phyloP scores from a whole-genome alignment of 2,329 filamentous ascomycete species.

The Diplodia intermedia region DNA sequence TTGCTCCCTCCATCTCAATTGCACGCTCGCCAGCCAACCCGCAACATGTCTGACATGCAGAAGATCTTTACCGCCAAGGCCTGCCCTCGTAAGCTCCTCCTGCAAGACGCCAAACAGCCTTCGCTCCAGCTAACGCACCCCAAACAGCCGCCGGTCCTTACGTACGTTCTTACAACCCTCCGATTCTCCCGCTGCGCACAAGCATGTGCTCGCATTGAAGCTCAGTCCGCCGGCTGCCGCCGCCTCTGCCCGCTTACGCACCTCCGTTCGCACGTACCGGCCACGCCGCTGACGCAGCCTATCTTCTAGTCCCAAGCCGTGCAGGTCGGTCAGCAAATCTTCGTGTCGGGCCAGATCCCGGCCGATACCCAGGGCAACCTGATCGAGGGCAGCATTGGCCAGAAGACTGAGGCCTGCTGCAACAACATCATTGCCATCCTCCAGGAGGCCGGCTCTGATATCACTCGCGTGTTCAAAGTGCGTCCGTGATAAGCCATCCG shows the following conservation, averaged over 20 bases:
- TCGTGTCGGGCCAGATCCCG: conserved; percentile 79
- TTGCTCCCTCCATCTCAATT: conserved; percentile 10
- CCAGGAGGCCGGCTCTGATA: conserved; percentile 76
- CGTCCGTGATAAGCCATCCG: conserved; percentile 1
- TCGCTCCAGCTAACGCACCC: conserved; percentile 33
- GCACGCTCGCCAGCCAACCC: conserved; percentile 11
- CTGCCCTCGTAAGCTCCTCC: conserved; percentile 49
- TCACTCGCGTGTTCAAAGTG: conserved; percentile 86
- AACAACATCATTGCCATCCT: conserved; percentile 86
- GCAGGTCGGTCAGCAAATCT: conserved; percentile 71
- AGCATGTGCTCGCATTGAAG: conserved; percentile 3
- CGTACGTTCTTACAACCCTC: conserved; percentile 44
- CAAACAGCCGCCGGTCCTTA: conserved; percentile 52
- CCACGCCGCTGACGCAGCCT: conserved; percentile 25
- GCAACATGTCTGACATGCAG: conserved; percentile 54
- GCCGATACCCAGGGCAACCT: conserved; percentile 67
- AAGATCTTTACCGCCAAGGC: conserved; percentile 52
- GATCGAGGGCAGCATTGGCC: conserved; percentile 68
- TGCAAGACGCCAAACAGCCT: neutral
- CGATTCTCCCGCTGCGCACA: neutral
- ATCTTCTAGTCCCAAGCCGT: conserved; percentile 62
- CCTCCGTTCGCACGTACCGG: neutral
- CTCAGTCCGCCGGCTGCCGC: conserved; percentile 9
- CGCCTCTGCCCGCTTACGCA: neutral
- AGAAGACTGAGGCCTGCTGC: conserved; percentile 74